Percentiles rank a stretch among this genome's conserved stretches.
Conservation (phyloP, 371 early-diverging fungal species). For the Phascolomyces articulosus region DNA sequence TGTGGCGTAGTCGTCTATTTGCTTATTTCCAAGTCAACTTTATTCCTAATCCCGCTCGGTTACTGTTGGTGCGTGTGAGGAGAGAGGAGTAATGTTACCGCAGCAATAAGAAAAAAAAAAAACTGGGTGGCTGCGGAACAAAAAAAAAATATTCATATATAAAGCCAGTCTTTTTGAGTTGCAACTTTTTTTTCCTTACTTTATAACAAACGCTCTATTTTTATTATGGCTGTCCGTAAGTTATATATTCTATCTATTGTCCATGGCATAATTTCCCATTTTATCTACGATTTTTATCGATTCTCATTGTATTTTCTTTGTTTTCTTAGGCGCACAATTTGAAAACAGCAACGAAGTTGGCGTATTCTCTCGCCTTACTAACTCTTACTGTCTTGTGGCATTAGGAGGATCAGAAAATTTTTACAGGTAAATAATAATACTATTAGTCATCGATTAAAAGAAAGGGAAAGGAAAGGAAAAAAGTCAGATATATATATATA, state of each 20-base stretch:
- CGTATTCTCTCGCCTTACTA: slow-evolving; percentile 98
- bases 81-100: too few species aligned
- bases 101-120: too few species aligned
- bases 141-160: not conserved
- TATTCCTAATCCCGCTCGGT: too few species aligned
- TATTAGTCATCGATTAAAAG: not conserved
- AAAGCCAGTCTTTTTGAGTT: not conserved
- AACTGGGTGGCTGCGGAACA: not conserved
- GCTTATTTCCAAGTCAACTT: too few species aligned
- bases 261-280: too few species aligned
- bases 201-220: not conserved
- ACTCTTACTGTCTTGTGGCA: slow-evolving; percentile 98
- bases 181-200: slow-evolving; percentile 4
- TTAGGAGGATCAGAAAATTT: slow-evolving; percentile 98
- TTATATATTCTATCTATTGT: slow-evolving; percentile 8
- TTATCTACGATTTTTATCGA: not conserved
- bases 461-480: not conserved
- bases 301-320: slow-evolving; percentile 1
- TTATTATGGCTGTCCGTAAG: slow-evolving; percentile 48
- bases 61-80: too few species aligned
- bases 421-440: slow-evolving; percentile 78
- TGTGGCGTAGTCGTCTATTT: too few species aligned
- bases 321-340: slow-evolving; percentile 85
- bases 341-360: slow-evolving; percentile 99
- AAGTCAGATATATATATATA: too few species aligned